Evolutionary conservation across 1,284 basidiomycete species (phyloP).

Genomic region (Pholiota adiposa): DNA sequence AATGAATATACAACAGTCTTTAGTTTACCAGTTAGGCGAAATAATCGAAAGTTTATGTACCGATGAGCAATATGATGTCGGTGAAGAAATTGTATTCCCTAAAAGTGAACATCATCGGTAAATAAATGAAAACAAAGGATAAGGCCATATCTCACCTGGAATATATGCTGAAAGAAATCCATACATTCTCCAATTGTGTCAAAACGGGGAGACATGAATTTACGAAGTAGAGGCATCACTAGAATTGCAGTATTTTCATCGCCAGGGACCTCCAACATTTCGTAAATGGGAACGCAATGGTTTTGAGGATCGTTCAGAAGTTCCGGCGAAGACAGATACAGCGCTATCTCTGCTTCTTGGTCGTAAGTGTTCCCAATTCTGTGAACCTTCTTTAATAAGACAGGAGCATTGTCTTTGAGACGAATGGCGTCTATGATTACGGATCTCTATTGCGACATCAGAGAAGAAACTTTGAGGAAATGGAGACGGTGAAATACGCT

Average conservation of each 20-base stretch:
- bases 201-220: constrained; percentile 26
- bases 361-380: too few species aligned
- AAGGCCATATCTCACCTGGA: constrained; percentile 33
- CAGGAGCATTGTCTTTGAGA: too few species aligned
- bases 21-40: too few species aligned
- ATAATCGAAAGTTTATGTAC: constrained; percentile 31
- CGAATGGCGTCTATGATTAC: too few species aligned
- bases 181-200: constrained; percentile 37
- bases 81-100: constrained; percentile 41
- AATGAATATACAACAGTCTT: background rate
- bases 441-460: too few species aligned
- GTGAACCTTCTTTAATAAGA: too few species aligned
- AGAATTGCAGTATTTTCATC: constrained; percentile 27
- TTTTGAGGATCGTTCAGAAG: constrained; percentile 31
- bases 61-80: constrained; percentile 42
- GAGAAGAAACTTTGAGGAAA: too few species aligned
- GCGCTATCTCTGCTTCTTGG: too few species aligned
- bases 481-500: background rate
- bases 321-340: constrained; percentile 1
- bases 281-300: constrained; percentile 39
- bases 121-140: background rate
- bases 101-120: too few species aligned
- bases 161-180: constrained; percentile 35
- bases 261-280: constrained; percentile 28
- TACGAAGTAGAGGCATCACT: constrained; percentile 34